Base-by-base conservation (phyloP, 768 basidiomycete species). In the Psilocybe azurescens region DNA sequence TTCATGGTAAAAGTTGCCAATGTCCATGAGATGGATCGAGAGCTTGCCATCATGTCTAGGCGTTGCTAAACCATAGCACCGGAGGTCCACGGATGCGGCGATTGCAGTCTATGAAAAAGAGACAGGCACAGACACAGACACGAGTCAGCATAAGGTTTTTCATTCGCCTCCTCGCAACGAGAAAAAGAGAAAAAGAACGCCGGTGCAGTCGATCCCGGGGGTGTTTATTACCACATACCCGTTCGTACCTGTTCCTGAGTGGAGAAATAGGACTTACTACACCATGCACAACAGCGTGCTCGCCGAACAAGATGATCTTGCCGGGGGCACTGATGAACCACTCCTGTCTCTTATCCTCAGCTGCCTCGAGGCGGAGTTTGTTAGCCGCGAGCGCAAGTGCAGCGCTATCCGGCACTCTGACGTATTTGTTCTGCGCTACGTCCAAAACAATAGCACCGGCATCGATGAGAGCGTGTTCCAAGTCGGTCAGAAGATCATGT, bases 221-320 rank as follows among this genome's bases (percentile, higher is more conserved):
- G 60, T 11, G 24, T 48, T 60, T 63, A 71, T 64, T 62, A 61
- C 62, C 61, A 59, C 56, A 56, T 36, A 46, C 44, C 46, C 54
- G 28, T 48, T 59, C 56, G 58, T 55, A 51, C 66, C 65, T 66
- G 66, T 56, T 38, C 63, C 61, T 68, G 67, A 60, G 30, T 56
- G 50, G 55, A 70, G 63, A 68, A 65, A 60, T 14, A 65, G 36
- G 32, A 87, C 93, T 83, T 72, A 95, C 95, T 54, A 95, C 91
- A 57, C 97, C 97, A 73, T 99, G 90, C 18, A 99, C 97, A 54
- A 99, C 97, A 16, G 97, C 97, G 75, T 99, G 97, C 77, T 99
- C 97, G 52, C 97, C 97, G 67, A 99, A 99, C 64, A 99, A 75
- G 66, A 99, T 99, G 61, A 99, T 93, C 73, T 99, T 99, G 28